Evolutionary conservation across 2,329 filamentous ascomycete species (phyloP).

Genomic region (Neofusicoccum umdonicola): DNA sequence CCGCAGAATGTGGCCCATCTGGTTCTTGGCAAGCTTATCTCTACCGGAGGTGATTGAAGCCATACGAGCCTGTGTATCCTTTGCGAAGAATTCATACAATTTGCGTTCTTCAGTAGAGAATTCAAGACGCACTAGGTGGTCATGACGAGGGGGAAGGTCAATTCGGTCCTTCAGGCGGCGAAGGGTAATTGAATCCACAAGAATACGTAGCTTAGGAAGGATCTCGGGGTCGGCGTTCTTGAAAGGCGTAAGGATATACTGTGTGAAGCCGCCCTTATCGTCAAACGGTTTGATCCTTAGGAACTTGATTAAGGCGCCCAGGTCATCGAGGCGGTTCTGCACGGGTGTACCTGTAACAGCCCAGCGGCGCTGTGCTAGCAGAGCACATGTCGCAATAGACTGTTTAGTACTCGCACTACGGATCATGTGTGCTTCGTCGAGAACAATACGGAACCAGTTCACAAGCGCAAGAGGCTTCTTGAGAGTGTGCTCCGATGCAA

Average conservation of each 20-base stretch:
- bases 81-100: constrained; percentile 82
- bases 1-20: constrained; percentile 91
- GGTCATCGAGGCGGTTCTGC: constrained; percentile 88
- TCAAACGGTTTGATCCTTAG: constrained; percentile 83
- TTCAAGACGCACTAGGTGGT: constrained; percentile 69
- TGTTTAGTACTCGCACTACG: constrained; percentile 78
- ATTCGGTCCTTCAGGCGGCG: constrained; percentile 84
- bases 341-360: constrained; percentile 96
- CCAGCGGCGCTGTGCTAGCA: constrained; percentile 83
- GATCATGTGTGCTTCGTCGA: constrained; percentile 94
- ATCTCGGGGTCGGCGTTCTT: constrained; percentile 83
- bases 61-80: constrained; percentile 76
- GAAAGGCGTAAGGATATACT: constrained; percentile 80
- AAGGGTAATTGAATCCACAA: constrained; percentile 93
- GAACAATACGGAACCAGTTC: constrained; percentile 89
- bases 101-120: constrained; percentile 73
- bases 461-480: constrained; percentile 71
- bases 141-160: constrained; percentile 70
- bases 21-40: constrained; percentile 73
- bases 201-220: constrained; percentile 77
- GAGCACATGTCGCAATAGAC: constrained; percentile 77
- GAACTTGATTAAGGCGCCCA: constrained; percentile 83
- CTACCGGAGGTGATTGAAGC: constrained; percentile 66
- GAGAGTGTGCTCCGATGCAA: constrained; percentile 73
- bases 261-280: constrained; percentile 69